Percentiles rank a stretch among this genome's conserved stretches.
These are phyloP conservation scores for Naegleria gruberi DNA, from an alignment of 208 protist genomes.

Conservation along the genomic window DNA sequence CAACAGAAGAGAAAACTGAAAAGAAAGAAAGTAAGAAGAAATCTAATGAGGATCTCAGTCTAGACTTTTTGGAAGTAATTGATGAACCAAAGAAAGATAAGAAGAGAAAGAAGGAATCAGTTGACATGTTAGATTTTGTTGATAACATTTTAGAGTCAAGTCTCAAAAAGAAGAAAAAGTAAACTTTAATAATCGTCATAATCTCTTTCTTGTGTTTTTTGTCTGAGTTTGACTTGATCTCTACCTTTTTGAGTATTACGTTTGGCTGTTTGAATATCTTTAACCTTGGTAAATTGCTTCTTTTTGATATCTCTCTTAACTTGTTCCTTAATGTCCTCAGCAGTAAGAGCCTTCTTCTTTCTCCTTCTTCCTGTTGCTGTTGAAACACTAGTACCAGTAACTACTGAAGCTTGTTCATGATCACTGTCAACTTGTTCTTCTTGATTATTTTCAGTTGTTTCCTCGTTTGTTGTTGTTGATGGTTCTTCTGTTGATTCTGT, in stretches of 20 bases:
- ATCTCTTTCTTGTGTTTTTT: neutral
- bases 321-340: constrained; percentile 5
- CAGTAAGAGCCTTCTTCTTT: neutral
- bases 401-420: neutral
- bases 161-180: neutral
- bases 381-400: neutral
- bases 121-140: neutral
- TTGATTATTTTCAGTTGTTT: constrained; percentile 15
- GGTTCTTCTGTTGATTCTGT: constrained; percentile 18
- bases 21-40: too few relatives aligned
- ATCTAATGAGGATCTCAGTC: too few relatives aligned
- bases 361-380: neutral
- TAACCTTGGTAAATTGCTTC: neutral
- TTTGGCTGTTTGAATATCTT: neutral
- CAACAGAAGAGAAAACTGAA: too few relatives aligned
- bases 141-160: neutral
- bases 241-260: constrained; percentile 8
- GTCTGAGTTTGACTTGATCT: neutral
- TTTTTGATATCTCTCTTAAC: neutral
- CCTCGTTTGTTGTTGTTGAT: neutral
- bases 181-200: neutral
- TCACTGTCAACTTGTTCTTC: constrained; percentile 7
- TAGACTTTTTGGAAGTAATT: too few relatives aligned
- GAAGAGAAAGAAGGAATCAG: neutral
- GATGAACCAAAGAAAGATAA: neutral